These are phyloP conservation scores for Lotus japonicus DNA, from an alignment of 306 rosid species.

Conservation along the genomic window DNA sequence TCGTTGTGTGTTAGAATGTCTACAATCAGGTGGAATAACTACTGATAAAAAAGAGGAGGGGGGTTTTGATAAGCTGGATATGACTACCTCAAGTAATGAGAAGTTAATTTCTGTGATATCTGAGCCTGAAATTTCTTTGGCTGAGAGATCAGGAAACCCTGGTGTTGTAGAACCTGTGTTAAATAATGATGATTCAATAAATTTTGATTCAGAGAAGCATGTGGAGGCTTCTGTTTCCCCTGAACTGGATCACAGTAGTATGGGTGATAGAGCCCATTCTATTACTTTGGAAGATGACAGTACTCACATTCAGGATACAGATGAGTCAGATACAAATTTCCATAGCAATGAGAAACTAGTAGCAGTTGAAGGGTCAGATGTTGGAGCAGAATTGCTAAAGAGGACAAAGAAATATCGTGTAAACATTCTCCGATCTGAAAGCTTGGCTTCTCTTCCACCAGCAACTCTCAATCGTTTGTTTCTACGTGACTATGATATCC, in stretches of 20 bases:
- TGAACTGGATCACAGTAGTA: conserved; percentile 33
- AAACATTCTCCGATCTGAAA: conserved; percentile 92
- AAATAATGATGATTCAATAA: conserved; percentile 26
- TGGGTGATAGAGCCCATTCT: conserved; percentile 34
- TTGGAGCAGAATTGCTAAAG: conserved; percentile 47
- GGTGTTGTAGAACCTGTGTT: conserved; percentile 22
- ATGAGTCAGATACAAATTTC: conserved; percentile 30
- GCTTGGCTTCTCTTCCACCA: conserved; percentile 90
- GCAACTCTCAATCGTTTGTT: conserved; percentile 77
- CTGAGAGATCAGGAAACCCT: conserved; percentile 29
- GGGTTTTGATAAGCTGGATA: conserved; percentile 31
- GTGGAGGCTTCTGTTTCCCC: conserved; percentile 34
- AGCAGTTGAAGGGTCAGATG: conserved; percentile 44
- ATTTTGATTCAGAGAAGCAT: conserved; percentile 25
- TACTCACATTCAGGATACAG: conserved; percentile 26
- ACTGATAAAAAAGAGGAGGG: conserved; percentile 37
- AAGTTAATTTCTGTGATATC: conserved; percentile 37
- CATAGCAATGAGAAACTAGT: conserved; percentile 34
- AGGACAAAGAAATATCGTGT: conserved; percentile 68
- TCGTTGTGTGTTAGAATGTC: conserved; percentile 83
- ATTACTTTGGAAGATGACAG: conserved; percentile 31
- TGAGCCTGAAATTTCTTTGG: conserved; percentile 29
- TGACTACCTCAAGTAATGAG: conserved; percentile 38
- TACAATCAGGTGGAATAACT: conserved; percentile 73
- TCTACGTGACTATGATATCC: conserved; percentile 88